These are phyloP conservation scores for Noccaea caerulescens DNA, from an alignment of 345 rosid species.

Conservation along the genomic window DNA sequence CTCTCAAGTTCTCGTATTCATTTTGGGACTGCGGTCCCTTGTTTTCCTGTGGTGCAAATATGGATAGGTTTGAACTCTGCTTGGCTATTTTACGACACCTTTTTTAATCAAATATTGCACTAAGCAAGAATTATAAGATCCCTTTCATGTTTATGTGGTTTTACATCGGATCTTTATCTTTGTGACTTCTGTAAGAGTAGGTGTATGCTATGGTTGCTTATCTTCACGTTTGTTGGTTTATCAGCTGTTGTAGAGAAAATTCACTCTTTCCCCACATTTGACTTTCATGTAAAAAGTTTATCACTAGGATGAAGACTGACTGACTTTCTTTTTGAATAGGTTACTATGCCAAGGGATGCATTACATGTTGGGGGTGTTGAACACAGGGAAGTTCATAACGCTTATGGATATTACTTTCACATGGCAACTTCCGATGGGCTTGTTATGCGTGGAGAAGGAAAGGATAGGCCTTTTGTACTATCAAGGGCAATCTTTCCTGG, in stretches of 20 bases:
- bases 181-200: neutral
- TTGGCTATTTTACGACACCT: neutral
- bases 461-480: slow-evolving; percentile 94
- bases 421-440: slow-evolving; percentile 99
- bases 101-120: slow-evolving; percentile 14
- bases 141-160: slow-evolving; percentile 6
- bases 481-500: slow-evolving; percentile 97
- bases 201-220: neutral
- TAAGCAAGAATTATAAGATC: neutral
- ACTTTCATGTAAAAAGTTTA: neutral
- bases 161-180: neutral
- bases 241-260: neutral
- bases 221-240: slow-evolving; percentile 1
- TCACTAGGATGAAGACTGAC: slow-evolving; percentile 5
- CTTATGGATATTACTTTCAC: slow-evolving; percentile 91
- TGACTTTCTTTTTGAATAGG: slow-evolving; percentile 47
- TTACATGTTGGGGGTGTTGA: slow-evolving; percentile 83
- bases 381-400: slow-evolving; percentile 94
- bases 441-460: slow-evolving; percentile 82
- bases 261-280: neutral
- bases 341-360: slow-evolving; percentile 97
- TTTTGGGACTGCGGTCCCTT: neutral
- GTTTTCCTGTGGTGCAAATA: neutral
- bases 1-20: slow-evolving; percentile 13
- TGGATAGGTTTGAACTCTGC: neutral